phyloP scores from a whole-genome alignment of 805 yeast genomes.

The Metahyphopichia silvanorum region DNA sequence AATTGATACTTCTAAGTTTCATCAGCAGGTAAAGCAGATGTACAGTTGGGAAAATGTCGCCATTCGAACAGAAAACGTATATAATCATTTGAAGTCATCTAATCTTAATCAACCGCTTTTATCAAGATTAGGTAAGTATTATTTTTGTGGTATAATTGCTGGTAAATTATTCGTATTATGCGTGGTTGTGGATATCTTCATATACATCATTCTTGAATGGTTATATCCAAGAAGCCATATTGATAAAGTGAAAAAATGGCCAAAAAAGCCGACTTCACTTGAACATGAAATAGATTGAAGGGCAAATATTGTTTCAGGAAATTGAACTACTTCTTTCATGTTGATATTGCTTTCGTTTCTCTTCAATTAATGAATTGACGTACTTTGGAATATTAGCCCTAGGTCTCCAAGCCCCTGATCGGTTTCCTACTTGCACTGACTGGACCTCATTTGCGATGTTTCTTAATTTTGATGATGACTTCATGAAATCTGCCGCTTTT shows the following conservation, averaged over 20 bases:
- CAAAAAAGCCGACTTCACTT: conserved; percentile 23
- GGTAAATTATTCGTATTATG: conserved; percentile 81
- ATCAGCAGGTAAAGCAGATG: conserved; percentile 72
- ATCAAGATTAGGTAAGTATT: conserved; percentile 59
- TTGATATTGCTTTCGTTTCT: conserved; percentile 7
- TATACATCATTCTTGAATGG: conserved; percentile 63
- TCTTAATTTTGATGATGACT: conserved; percentile 5
- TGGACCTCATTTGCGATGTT: conserved; percentile 9
- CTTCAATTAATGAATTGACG: conserved; percentile 14
- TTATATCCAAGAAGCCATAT: conserved; percentile 64
- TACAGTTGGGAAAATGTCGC: conserved; percentile 94
- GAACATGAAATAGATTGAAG: not conserved
- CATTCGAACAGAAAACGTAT: conserved; percentile 76
- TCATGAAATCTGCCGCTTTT: conserved; percentile 1
- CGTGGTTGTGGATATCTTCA: conserved; percentile 72
- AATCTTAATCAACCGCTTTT: conserved; percentile 51
- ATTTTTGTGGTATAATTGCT: conserved; percentile 77
- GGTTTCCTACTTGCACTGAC: conserved; percentile 7
- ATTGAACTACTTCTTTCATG: conserved; percentile 1
- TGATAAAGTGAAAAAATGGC: conserved; percentile 85
- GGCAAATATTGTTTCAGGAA: not conserved
- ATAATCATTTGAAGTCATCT: conserved; percentile 45
- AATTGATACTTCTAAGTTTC: conserved; percentile 74
- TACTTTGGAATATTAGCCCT: conserved; percentile 13
- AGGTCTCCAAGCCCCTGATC: conserved; percentile 10